phyloP scores from a whole-genome alignment of 306 rosid genomes.

The Sicyos edulis region DNA sequence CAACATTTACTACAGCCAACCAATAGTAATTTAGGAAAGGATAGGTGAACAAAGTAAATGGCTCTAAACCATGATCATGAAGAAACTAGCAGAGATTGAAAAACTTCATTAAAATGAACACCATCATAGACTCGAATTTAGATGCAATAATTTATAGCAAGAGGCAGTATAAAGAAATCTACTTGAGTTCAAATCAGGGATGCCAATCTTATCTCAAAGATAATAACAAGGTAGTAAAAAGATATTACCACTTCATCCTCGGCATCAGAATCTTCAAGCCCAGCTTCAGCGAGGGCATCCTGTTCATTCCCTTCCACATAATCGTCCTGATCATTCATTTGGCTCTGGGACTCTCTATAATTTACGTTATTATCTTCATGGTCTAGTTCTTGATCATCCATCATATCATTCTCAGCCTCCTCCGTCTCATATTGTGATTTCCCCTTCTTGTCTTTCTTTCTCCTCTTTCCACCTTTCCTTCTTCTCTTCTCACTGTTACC shows the following conservation, averaged over 20 bases:
- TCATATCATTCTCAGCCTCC: slow-evolving; percentile 68
- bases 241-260: slow-evolving; percentile 55
- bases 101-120: not conserved
- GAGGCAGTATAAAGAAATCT: not conserved
- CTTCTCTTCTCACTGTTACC: slow-evolving; percentile 65
- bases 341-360: slow-evolving; percentile 45
- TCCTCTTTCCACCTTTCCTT: slow-evolving; percentile 85
- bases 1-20: not conserved
- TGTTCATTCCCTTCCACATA: slow-evolving; percentile 60
- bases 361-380: slow-evolving; percentile 54
- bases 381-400: slow-evolving; percentile 69
- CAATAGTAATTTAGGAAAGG: not conserved
- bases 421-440: slow-evolving; percentile 66
- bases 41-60: not conserved
- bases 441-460: slow-evolving; percentile 85
- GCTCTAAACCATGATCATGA: not conserved
- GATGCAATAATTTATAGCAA: slow-evolving; percentile 3
- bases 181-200: not conserved
- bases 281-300: slow-evolving; percentile 89
- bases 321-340: slow-evolving; percentile 43
- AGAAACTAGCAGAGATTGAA: not conserved
- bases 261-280: slow-evolving; percentile 96
- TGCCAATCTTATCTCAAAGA: slow-evolving; percentile 1
- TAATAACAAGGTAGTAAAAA: slow-evolving; percentile 11
- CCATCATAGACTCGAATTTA: not conserved